phyloP scores from a whole-genome alignment of 805 yeast genomes.

The Nakazawaea holstii region DNA sequence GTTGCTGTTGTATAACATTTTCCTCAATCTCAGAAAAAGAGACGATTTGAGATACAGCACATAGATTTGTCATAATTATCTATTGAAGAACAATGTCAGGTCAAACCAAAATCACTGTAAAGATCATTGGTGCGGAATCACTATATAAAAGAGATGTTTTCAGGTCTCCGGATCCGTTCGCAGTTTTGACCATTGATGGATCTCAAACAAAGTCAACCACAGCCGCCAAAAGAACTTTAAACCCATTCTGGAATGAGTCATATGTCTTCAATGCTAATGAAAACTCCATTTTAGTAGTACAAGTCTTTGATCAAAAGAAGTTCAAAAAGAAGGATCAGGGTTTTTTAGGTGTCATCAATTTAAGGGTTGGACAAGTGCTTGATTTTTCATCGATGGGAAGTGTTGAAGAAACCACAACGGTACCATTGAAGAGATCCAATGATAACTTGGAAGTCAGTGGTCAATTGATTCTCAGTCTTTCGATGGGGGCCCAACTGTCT shows the following conservation, averaged over 20 bases:
- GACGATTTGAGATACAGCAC: conserved; percentile 1
- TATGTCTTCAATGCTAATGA: conserved; percentile 72
- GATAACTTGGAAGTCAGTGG: conserved; percentile 94
- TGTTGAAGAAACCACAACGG: conserved; percentile 81
- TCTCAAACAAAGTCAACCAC: conserved; percentile 92
- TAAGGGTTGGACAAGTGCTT: conserved; percentile 83
- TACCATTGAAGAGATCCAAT: conserved; percentile 87
- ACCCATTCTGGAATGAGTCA: conserved; percentile 97
- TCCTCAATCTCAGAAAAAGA: too few species aligned
- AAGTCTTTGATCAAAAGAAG: conserved; percentile 94
- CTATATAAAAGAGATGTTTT: conserved; percentile 92
- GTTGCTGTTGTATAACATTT: too few species aligned
- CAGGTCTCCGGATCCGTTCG: conserved; percentile 96
- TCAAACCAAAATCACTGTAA: conserved; percentile 45
- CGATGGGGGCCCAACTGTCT: conserved; percentile 24
- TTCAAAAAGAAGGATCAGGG: conserved; percentile 99
- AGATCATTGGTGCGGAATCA: conserved; percentile 93
- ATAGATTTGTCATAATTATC: not conserved
- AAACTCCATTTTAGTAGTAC: conserved; percentile 82
- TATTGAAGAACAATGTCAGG: not conserved
- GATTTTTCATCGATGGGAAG: conserved; percentile 42
- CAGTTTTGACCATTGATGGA: conserved; percentile 96
- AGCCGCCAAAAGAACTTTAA: conserved; percentile 87
- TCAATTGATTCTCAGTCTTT: conserved; percentile 71
- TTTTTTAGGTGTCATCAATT: conserved; percentile 91